These are phyloP conservation scores for Thermoascus crustaceus DNA, from an alignment of 2,329 filamentous ascomycete genomes.

Conservation along the genomic window DNA sequence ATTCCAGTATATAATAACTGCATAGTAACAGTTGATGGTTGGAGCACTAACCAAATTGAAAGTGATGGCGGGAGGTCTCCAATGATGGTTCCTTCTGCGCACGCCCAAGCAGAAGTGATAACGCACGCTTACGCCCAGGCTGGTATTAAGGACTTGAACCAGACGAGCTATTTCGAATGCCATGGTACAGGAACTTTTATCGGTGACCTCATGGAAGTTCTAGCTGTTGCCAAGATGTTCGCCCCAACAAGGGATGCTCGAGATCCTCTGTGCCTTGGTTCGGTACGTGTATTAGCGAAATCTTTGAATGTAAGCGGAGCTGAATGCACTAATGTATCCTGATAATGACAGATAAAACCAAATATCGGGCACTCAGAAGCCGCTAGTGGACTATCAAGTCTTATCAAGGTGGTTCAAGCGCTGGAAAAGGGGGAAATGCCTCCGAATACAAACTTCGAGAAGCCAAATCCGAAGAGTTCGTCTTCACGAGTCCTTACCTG, in stretches of 20 bases:
- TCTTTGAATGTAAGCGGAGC: too few relatives aligned
- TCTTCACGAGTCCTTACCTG: slow-evolving; percentile 3
- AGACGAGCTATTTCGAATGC: slow-evolving; percentile 5
- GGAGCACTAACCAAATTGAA: too few relatives aligned
- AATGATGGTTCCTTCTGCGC: slow-evolving; percentile 1
- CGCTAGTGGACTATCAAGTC: slow-evolving; percentile 6
- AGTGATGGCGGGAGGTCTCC: slow-evolving; percentile 4
- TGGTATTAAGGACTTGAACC: slow-evolving; percentile 1
- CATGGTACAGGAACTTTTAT: slow-evolving; percentile 6
- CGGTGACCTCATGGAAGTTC: too few relatives aligned
- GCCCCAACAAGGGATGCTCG: neutral
- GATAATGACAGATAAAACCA: too few relatives aligned
- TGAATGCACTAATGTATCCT: too few relatives aligned
- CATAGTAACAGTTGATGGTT: too few relatives aligned
- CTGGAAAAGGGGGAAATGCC: slow-evolving; percentile 10
- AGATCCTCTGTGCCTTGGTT: neutral
- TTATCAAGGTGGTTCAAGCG: slow-evolving; percentile 12
- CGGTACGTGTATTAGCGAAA: neutral
- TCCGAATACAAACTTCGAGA: slow-evolving; percentile 4
- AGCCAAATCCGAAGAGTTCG: slow-evolving; percentile 5
- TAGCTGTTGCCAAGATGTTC: neutral
- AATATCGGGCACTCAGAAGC: slow-evolving; percentile 9
- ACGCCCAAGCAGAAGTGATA: slow-evolving; percentile 3
- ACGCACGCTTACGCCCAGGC: slow-evolving; percentile 2
- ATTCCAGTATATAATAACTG: too few relatives aligned